These are phyloP conservation scores for Coprinopsis strossmayeri DNA, from an alignment of 768 basidiomycete species.

Conservation along the genomic window DNA sequence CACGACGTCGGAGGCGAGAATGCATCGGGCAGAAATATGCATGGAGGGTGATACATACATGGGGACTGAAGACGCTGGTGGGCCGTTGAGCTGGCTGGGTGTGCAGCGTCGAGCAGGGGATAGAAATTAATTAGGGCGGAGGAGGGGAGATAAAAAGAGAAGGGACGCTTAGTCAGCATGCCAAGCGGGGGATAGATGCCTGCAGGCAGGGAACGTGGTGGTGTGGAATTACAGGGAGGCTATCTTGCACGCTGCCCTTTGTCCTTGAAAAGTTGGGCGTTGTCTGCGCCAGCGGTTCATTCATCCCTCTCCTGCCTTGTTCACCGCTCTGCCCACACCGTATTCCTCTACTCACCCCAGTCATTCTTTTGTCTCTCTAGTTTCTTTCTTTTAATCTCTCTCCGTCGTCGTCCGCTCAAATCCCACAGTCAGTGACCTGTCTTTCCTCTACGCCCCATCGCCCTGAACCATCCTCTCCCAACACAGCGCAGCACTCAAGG, in stretches of 20 bases:
- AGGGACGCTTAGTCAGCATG: conserved; percentile 19
- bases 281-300: conserved; percentile 38
- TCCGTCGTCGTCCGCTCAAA: neutral
- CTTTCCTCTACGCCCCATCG: neutral
- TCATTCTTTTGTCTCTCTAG: conserved; percentile 39
- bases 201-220: conserved; percentile 77
- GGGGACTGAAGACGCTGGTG: neutral
- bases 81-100: neutral
- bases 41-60: no score
- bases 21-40: no score
- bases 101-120: neutral
- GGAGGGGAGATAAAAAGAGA: conserved; percentile 7
- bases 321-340: conserved; percentile 24
- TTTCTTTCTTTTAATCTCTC: conserved; percentile 9
- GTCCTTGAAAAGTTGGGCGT: conserved; percentile 47
- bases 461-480: neutral
- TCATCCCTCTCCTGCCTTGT: conserved; percentile 23
- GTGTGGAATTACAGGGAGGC: conserved; percentile 47
- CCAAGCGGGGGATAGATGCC: conserved; percentile 31
- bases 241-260: conserved; percentile 35
- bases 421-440: neutral
- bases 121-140: no score
- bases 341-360: conserved; percentile 34
- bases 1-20: no score
- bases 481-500: no score